Evolutionary conservation across 352 stramenopile species (phyloP).

Genomic region (Phytophthora aleatoria): DNA sequence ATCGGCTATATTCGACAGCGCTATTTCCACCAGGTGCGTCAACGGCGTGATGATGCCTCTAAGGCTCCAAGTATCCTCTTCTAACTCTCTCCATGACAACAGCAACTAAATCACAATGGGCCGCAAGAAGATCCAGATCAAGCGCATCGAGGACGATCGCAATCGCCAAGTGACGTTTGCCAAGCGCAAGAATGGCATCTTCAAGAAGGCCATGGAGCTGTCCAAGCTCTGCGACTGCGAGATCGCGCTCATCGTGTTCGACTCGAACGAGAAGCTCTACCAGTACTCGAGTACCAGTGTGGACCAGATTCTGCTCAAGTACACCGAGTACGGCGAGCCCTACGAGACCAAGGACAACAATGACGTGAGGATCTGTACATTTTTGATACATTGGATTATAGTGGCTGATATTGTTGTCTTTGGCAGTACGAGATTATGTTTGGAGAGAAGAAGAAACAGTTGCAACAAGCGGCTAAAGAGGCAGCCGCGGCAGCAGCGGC

Average conservation of each 20-base stretch:
- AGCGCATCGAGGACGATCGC: constrained; percentile 85
- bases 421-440: constrained; percentile 83
- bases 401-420: constrained; percentile 4
- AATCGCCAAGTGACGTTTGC: constrained; percentile 86
- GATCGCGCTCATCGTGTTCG: constrained; percentile 87
- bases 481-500: constrained; percentile 38
- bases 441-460: constrained; percentile 79
- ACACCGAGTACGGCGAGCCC: constrained; percentile 84
- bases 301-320: constrained; percentile 87
- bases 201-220: constrained; percentile 89
- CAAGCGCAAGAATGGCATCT: constrained; percentile 86
- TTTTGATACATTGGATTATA: neutral
- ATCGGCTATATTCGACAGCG: constrained; percentile 31
- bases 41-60: constrained; percentile 18
- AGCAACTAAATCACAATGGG: constrained; percentile 49
- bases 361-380: constrained; percentile 51
- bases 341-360: constrained; percentile 87
- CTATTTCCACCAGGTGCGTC: constrained; percentile 39
- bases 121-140: constrained; percentile 91
- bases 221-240: constrained; percentile 89
- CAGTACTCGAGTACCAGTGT: constrained; percentile 85
- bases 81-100: constrained; percentile 11
- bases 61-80: constrained; percentile 1
- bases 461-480: constrained; percentile 51
- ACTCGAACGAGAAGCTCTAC: constrained; percentile 88